Evolutionary conservation across 257 asterid genomes (phyloP).

Genomic region (Gentiana straminea): DNA sequence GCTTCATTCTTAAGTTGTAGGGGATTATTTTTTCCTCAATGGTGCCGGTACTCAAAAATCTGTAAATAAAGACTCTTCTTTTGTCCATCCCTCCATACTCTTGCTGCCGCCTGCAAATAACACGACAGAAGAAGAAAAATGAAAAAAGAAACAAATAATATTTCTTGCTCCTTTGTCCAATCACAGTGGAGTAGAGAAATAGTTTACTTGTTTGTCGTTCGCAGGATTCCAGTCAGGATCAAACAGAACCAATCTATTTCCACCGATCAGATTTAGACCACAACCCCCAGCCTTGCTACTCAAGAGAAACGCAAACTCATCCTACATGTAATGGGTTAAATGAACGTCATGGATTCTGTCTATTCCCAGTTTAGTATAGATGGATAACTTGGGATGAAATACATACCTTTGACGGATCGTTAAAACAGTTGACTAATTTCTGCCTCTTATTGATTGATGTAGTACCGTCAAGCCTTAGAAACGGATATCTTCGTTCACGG

Average conservation of each 20-base stretch:
- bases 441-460: constrained; percentile 95
- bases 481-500: constrained; percentile 96
- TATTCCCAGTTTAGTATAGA: constrained; percentile 9
- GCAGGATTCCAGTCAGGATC: constrained; percentile 99
- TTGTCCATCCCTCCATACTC: too few relatives aligned
- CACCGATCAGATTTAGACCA: constrained; percentile 96
- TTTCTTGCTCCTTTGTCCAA: background rate
- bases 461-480: constrained; percentile 85
- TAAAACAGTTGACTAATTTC: constrained; percentile 78
- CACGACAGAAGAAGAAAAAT: too few relatives aligned
- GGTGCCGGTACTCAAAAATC: too few relatives aligned
- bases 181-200: background rate
- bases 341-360: constrained; percentile 6
- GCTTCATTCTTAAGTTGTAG: too few relatives aligned
- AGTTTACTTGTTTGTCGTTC: constrained; percentile 90
- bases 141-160: too few relatives aligned
- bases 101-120: too few relatives aligned
- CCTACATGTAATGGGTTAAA: constrained; percentile 36
- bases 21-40: too few relatives aligned
- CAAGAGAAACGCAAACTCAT: constrained; percentile 90
- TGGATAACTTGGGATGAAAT: constrained; percentile 14
- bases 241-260: constrained; percentile 82
- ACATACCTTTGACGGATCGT: constrained; percentile 73
- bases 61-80: too few relatives aligned
- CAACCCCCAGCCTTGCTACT: constrained; percentile 99